Conservation (phyloP, 2,329 filamentous ascomycete species). For the Aspergillus costaricaensis region DNA sequence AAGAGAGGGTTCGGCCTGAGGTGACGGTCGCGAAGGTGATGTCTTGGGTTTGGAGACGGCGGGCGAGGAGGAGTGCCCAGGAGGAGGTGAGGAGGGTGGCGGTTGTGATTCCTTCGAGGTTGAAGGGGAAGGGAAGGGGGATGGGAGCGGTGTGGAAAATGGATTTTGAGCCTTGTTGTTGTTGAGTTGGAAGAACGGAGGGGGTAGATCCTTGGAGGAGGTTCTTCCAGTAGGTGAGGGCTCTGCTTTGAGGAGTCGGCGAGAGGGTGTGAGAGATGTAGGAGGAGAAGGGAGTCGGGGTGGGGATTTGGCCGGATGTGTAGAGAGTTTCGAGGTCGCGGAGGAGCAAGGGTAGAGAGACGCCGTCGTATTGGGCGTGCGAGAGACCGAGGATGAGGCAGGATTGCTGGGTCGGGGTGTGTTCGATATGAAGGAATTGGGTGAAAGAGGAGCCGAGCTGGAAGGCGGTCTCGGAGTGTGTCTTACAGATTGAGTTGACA, state of each 20-base stretch:
- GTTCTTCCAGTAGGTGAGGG: slow-evolving; percentile 51
- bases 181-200: slow-evolving; percentile 28
- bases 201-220: slow-evolving; percentile 57
- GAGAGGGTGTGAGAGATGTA: slow-evolving; percentile 41
- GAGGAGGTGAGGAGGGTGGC: slow-evolving; percentile 64
- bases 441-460: slow-evolving; percentile 60
- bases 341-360: slow-evolving; percentile 62
- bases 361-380: slow-evolving; percentile 68
- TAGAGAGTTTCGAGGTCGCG: slow-evolving; percentile 59
- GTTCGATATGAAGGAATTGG: slow-evolving; percentile 55
- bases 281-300: slow-evolving; percentile 42
- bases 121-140: slow-evolving; percentile 39
- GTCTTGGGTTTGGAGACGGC: slow-evolving; percentile 51
- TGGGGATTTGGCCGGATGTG: slow-evolving; percentile 29
- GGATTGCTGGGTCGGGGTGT: slow-evolving; percentile 27
- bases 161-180: background rate
- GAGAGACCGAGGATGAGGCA: slow-evolving; percentile 59
- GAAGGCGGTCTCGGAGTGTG: slow-evolving; percentile 56
- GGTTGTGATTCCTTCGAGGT: slow-evolving; percentile 54
- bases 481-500: slow-evolving; percentile 51
- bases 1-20: slow-evolving; percentile 61
- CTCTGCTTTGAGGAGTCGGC: slow-evolving; percentile 46
- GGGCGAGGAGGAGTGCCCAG: slow-evolving; percentile 63
- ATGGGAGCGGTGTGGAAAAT: slow-evolving; percentile 27
- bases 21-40: slow-evolving; percentile 66